Base-by-base conservation (phyloP, 75 land plant species). In the Selaginella moellendorffii region DNA sequence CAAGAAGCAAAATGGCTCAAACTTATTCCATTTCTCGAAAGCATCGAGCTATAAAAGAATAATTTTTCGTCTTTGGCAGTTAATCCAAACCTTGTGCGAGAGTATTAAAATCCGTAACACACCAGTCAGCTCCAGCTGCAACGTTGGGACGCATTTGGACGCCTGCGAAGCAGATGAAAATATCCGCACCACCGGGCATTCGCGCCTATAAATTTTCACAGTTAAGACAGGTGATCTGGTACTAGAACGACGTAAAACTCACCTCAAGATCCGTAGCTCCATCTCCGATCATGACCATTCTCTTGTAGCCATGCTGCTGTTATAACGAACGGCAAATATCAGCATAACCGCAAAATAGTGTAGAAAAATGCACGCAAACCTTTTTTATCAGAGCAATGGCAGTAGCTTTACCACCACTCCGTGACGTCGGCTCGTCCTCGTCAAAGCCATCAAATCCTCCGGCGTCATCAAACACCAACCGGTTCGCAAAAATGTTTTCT, bases 221-320 rank as follows among this genome's bases (percentile, higher is more conserved):
- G 52, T 24, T 2, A 66, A 25, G 60, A 19, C 19, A 51, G 28
- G 14, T 5, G 10, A 36, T 36, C 14, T 36, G 46, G n/a, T n/a
- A n/a, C n/a, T n/a, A n/a, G n/a, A n/a, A n/a, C n/a, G n/a, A n/a
- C n/a, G n/a, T n/a, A n/a, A 62, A 23, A 24, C 63, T 23, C 61
- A 92, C 97, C 95, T 92, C 90, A 76, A 88, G 97, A 74, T 92
- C 97, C 61, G 97, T 92, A 54, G 97, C 97, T 64, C 95, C 97
- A 83, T 93, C 96, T 12, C 96, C 98, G 67, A 88, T 80, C 98
- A 93, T 93, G 61, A 82, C 98, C 54, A 93, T 53, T 29, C 60
- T 53, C 66, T 80, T 80, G 73, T 93, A 85, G 14, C 77, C 81
- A 68, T 64, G 77, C 56, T 74, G 74, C 97, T 92, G 85, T 5